Evolutionary conservation across 305 asterid genomes (phyloP), one percentile per base, ranked within the genome.

Genomic region (Solanum hybrid): DNA sequence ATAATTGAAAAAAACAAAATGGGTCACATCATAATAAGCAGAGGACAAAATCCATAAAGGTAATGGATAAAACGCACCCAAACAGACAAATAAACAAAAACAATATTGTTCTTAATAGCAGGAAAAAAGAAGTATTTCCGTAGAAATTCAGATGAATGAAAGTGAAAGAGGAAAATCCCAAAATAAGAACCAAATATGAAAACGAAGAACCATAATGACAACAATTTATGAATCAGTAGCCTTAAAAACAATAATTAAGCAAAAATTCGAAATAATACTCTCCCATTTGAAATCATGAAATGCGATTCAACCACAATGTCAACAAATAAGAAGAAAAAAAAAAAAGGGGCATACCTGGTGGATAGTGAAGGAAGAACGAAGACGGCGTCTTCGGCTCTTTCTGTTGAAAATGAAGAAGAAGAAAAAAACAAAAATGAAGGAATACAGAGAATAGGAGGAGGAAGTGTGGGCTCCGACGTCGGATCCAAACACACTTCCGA

Each of bases 11-110:
- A 64, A 77, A 85, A 84, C 88, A 77, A 85, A 56, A 88, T n/a
- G 89, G 91, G 90, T 80, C 90, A 90, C 86, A 79, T 88, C 93
- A 90, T 78, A 88, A 32, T 42, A 42, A 26, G 77, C n/a, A 85
- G 84, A 34, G 34, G 87, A 87, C 79, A 79, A 92, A 90, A 85
- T 85, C 88, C 36, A 51, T 71, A 88, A 86, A 88, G 42, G 29
- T 35, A 11, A 66, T 76, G 86, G 66, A 42, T 40, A 20, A 16
- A 32, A 35, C 79, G 88, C 40, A 37, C 90, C 85, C 87, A 38
- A 80, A 9, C 86, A 8, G 36, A 51, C 26, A 79, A 42, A 89
- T 34, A 88, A 86, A 85, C 35, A 56, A 78, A 76, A 40, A 17
- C 72, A 86, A 14, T 20, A 20, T 22, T 9, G 4, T 16, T 16